These are phyloP conservation scores for Penstemon eatonii DNA, from an alignment of 257 asterid species.

Conservation along the genomic window DNA sequence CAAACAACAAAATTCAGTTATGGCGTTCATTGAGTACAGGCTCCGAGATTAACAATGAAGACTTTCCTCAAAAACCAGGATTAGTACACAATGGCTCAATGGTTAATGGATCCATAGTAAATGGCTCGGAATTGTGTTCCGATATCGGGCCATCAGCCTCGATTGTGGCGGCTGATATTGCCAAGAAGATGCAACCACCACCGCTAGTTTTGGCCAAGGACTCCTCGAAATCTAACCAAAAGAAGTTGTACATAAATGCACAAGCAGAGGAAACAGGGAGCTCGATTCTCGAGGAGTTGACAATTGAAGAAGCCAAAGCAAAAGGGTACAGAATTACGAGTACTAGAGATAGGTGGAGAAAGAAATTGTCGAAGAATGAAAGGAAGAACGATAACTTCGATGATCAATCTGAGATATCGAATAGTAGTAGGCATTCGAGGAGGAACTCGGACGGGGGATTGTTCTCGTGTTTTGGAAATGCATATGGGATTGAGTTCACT, in stretches of 20 bases:
- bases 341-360: constrained; percentile 33
- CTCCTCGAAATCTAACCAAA: background rate
- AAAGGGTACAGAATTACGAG: constrained; percentile 48
- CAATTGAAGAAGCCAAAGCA: constrained; percentile 57
- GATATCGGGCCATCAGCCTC: constrained; percentile 95
- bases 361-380: constrained; percentile 21
- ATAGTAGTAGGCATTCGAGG: constrained; percentile 28
- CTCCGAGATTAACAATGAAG: constrained; percentile 35
- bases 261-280: constrained; percentile 40
- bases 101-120: constrained; percentile 37
- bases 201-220: background rate
- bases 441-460: constrained; percentile 43
- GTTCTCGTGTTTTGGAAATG: constrained; percentile 61
- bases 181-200: constrained; percentile 35
- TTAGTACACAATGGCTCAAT: constrained; percentile 33
- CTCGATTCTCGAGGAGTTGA: constrained; percentile 59
- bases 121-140: constrained; percentile 68
- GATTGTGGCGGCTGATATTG: constrained; percentile 75
- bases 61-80: constrained; percentile 40
- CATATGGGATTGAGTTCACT: constrained; percentile 63
- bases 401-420: constrained; percentile 31
- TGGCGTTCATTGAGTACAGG: constrained; percentile 50
- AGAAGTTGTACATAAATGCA: background rate
- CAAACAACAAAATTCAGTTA: constrained; percentile 34
- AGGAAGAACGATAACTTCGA: background rate